A percentile compares a stretch with the other conserved stretches of the same genome.
These are phyloP conservation scores for Calophaca sinica DNA, from an alignment of 306 rosid genomes.

Conservation along the genomic window DNA sequence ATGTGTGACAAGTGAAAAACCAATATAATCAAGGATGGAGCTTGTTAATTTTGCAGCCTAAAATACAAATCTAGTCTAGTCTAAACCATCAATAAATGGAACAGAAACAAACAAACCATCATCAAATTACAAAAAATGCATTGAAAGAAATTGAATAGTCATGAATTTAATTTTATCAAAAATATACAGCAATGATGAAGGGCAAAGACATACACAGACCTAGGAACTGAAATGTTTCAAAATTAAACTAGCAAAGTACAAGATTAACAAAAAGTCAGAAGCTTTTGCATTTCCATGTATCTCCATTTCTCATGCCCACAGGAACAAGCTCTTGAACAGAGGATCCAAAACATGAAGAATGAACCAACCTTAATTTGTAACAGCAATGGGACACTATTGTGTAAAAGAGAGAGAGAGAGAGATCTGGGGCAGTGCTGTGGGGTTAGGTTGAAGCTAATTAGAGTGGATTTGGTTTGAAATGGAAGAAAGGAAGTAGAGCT, in stretches of 20 bases:
- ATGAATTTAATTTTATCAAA: background rate
- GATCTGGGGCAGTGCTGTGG: slow-evolving; percentile 38
- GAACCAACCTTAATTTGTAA: slow-evolving; percentile 11
- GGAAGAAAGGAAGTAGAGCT: background rate
- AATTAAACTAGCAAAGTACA: slow-evolving; percentile 18
- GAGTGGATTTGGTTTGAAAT: slow-evolving; percentile 37
- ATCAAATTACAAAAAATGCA: background rate
- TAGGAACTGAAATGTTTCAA: slow-evolving; percentile 40
- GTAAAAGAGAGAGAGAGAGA: slow-evolving; percentile 49
- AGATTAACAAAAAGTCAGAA: slow-evolving; percentile 21
- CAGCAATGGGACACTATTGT: slow-evolving; percentile 23
- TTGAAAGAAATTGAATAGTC: background rate
- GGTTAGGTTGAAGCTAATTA: slow-evolving; percentile 21
- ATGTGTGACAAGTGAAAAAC: background rate
- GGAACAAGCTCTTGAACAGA: background rate
- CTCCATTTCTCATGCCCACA: background rate
- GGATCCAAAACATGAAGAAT: background rate
- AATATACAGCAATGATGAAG: background rate
- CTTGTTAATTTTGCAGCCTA: background rate
- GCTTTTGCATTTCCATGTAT: slow-evolving; percentile 22
- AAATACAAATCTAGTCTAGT: background rate
- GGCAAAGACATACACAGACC: slow-evolving; percentile 18
- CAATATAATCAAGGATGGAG: too few relatives aligned
- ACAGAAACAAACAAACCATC: slow-evolving; percentile 18
- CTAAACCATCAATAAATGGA: slow-evolving; percentile 12